Evolutionary conservation across 768 basidiomycete species (phyloP), one percentile per base, ranked within the genome.

Genomic region (Sistotremastrum suecicum): DNA sequence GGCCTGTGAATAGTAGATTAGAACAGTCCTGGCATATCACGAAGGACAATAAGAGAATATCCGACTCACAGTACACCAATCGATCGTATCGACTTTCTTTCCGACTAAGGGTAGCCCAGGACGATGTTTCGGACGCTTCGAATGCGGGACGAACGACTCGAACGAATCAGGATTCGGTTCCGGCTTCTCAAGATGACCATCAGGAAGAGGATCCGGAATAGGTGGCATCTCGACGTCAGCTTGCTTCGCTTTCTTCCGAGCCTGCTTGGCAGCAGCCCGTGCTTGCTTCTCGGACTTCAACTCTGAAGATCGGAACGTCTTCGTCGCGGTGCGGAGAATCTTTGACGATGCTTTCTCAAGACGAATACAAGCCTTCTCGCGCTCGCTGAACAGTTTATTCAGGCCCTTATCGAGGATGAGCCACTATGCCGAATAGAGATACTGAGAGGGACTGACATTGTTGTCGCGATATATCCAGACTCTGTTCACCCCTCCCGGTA

Each of bases 391-490:
- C 0, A 66, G 45, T 32, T 64, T 59, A 51, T 72, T 73, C 36
- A 73, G 57, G 10, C 43, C 48, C 54, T 50, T 44, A 34, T 44
- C 3, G 38, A n/a, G 33, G 10, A n/a, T 51, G 6, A 49, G 28
- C 8, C 34, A 45, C 28, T 7, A 9, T 29, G 5, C 3, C 20
- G 10, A 39, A 5, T 8, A 9, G 31, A 8, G 11, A 7, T 34
- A 9, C 5, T 10, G 30, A 28, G 34, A 40, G 38, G n/a, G 12
- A 49, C 53, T 12, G 2, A 51, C 51, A 46, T 54, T 67, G 3
- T 70, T 71, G 50, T 69, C 76, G 47, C 78, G 66, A 51, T 77
- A 76, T 39, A 83, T 60, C 81, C 82, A 86, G 35, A 84, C 71
- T 41, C 70, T 66, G 52, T 76, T 72, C 12, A 81, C 70, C 0